Base-by-base conservation (phyloP, 768 basidiomycete species). In the Naganishia vaughanmartiniae region DNA sequence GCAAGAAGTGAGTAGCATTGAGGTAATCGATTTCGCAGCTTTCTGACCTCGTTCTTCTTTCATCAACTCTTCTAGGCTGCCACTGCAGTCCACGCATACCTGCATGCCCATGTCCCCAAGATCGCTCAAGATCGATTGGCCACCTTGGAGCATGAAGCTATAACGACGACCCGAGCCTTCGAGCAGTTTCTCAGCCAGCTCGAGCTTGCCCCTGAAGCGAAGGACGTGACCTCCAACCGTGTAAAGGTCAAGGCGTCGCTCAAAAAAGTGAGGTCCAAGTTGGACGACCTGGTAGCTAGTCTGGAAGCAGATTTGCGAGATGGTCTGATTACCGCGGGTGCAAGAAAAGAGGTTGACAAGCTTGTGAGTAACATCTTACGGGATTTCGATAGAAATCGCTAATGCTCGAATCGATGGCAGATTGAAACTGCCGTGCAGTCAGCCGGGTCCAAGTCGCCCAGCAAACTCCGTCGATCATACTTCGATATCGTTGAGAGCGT, bases 201-300 rank as follows among this genome's bases (percentile, higher is more conserved):
- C 24, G 60, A 63, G 10, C 60, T 63, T 26, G 26, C 60, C 19
- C 42, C 60, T 42, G 60, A 63, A 42, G 60, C 60, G 24, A 45
- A 63, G 21, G 60, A 63, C 26, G 60, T 63, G 26, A 26, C 60
- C 14, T 39, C 60, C 24, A 42, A 63, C 24, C 36, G 60, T 36
- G 60, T 63, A 45, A 63, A 63, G 26, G 60, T 63, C 42, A 63
- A 63, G 60, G 60, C 60, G 30, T 63, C 60, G 31, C 28, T 63
- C 21, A 63, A 63, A 26, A n/a, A 26, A 21, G 60, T 63, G 19
- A 42, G 60, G 28, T 63, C 60, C 6, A 63, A 63, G 60, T 45
- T 63, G 60, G 60, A 63, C 42, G 60, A 45, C n/a, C 11, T 63
- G 39, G 36, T 45, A 4, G 30, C 60, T 26, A 28, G 36, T 30